These are phyloP conservation scores for Kickxella alabastrina DNA, from an alignment of 192 early-diverging fungal species.

Conservation along the genomic window DNA sequence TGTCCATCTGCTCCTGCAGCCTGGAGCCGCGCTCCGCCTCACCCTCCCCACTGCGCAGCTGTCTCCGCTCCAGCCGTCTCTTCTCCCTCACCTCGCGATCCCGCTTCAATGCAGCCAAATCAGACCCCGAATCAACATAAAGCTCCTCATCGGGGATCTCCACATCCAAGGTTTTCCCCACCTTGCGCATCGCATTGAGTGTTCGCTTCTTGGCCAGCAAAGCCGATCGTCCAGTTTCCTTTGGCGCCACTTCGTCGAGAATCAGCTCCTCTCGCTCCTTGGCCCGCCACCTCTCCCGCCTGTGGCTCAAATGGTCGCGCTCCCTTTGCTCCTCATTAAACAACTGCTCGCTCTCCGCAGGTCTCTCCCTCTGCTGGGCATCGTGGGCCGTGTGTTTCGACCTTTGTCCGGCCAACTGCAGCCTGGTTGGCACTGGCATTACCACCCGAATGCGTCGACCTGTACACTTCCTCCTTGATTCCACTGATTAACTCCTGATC, in stretches of 20 bases:
- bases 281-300: slow-evolving; percentile 18
- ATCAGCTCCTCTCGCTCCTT: slow-evolving; percentile 37
- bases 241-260: slow-evolving; percentile 49
- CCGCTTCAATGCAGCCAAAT: slow-evolving; percentile 43
- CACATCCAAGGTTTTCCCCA: slow-evolving; percentile 18
- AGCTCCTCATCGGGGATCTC: slow-evolving; percentile 31
- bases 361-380: slow-evolving; percentile 2
- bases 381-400: slow-evolving; percentile 7
- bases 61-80: slow-evolving; percentile 5
- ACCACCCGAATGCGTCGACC: slow-evolving; percentile 6
- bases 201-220: slow-evolving; percentile 35
- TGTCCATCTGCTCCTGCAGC: slow-evolving; percentile 54
- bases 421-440: too few relatives aligned
- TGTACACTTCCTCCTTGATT: slow-evolving; percentile 8
- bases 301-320: slow-evolving; percentile 19
- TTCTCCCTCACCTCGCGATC: slow-evolving; percentile 44
- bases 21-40: slow-evolving; percentile 23
- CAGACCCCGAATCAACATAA: slow-evolving; percentile 41
- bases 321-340: slow-evolving; percentile 27
- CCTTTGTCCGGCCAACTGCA: neutral
- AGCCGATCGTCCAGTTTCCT: slow-evolving; percentile 47
- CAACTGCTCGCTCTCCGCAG: slow-evolving; percentile 4
- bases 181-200: slow-evolving; percentile 18
- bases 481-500: slow-evolving; percentile 32
- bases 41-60: slow-evolving; percentile 14